Base-by-base conservation (phyloP, 1,284 basidiomycete species). In the Cerrena zonata region DNA sequence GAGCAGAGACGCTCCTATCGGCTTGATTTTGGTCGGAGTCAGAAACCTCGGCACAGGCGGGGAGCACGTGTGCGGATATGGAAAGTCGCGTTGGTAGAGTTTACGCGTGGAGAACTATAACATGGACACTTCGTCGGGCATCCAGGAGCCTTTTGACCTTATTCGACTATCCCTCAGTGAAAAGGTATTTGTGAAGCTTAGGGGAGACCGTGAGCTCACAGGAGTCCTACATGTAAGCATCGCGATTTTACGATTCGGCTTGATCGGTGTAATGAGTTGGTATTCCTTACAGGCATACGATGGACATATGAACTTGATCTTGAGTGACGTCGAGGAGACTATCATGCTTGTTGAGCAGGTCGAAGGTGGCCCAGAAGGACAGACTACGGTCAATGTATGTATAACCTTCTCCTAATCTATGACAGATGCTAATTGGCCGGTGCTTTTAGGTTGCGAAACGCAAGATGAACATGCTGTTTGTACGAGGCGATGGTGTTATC, bases 301-400 rank as follows among this genome's bases (percentile, higher is more conserved):
- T 72, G 94, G 94, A 22, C 96, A 99, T 71, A 98, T 99, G 95
- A 99, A 99, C 69, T 77, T 99, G 62, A 97, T 99, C 55, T 77
- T 99, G 57, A 95, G 90, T 56, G 91, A 97, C 64, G 96, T 98
- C 7, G 94, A 98, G 65, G 96, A 99, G 72, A 91, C 89, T 3
- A 92, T 96, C 60, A 90, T 93, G 81, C 78, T 93, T 55, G 91
- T 96, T 15, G 92, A 96, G 59, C 73, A 82, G 2, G 61, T 68
- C 11, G 86, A 89, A 51, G 76, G 73, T 47, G 74, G 63, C 13
- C 63, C 73, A 4, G 74, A 76, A 51, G 71, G 69, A 1, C 72
- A 78, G 49, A 76, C 71, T 0, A 76, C 80, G 5, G 79, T 89
- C 15, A 89, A 84, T 59, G 86, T 86, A 63, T 50, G 76, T 62